Percentiles rank a stretch among this genome's conserved stretches.
Conservation (phyloP, 768 basidiomycete species). For the Rhizopogon vulgaris region DNA sequence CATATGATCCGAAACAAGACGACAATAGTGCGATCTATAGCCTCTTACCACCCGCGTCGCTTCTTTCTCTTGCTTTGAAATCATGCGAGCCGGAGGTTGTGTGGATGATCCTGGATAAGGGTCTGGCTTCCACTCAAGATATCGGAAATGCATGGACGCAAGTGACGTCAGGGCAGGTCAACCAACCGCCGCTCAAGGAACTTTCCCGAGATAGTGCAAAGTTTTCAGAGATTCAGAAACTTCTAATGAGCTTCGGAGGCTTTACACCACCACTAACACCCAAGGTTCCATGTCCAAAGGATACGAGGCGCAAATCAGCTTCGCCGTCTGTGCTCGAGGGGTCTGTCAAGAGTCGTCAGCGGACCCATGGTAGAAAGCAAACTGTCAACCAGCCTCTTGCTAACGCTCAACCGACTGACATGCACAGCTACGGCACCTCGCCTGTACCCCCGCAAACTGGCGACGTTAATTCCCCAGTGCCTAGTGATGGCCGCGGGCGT, state of each 20-base stretch:
- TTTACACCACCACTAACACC: conserved; percentile 42
- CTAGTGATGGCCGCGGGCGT: conserved; percentile 21
- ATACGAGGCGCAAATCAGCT: conserved; percentile 4
- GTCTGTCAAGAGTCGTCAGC: conserved; percentile 8
- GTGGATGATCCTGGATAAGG: conserved; percentile 56
- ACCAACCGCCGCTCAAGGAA: conserved; percentile 18
- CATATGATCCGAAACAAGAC: conserved; percentile 46
- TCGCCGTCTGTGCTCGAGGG: neutral
- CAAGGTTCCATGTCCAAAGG: conserved; percentile 8
- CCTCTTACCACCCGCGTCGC: conserved; percentile 30
- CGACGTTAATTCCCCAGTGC: conserved; percentile 3
- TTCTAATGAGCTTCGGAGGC: conserved; percentile 46
- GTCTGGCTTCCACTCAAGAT: conserved; percentile 43
- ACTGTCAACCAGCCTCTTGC: neutral
- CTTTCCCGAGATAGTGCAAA: conserved; percentile 26
- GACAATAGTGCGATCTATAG: conserved; percentile 48
- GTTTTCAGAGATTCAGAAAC: conserved; percentile 44
- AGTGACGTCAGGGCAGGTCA: conserved; percentile 33
- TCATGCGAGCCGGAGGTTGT: conserved; percentile 60
- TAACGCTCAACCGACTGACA: neutral
- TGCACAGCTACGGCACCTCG: neutral
- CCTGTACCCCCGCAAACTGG: conserved; percentile 10
- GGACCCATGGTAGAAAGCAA: neutral
- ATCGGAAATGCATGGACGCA: conserved; percentile 47
- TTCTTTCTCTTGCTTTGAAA: conserved; percentile 52